These are phyloP conservation scores for Alternaria incomplexa DNA, from an alignment of 2,329 filamentous ascomycete species.

Conservation along the genomic window DNA sequence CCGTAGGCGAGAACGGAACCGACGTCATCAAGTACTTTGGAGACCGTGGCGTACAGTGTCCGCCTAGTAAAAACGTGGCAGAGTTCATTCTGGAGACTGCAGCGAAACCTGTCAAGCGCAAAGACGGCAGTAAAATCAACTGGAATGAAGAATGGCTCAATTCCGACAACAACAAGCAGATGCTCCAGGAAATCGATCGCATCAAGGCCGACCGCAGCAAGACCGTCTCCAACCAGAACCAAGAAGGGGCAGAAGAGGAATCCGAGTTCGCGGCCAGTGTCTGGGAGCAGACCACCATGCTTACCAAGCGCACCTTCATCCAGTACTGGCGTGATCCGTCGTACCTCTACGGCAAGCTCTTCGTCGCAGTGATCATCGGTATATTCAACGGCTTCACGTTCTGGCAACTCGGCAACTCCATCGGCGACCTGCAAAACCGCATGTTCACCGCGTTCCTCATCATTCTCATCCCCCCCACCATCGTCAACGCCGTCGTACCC, in stretches of 20 bases:
- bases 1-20: conserved; percentile 70
- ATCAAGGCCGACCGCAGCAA: conserved; percentile 66
- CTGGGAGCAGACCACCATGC: conserved; percentile 65
- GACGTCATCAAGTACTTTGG: conserved; percentile 72
- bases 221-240: conserved; percentile 41
- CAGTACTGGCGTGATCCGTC: conserved; percentile 79
- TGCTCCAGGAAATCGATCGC: conserved; percentile 69
- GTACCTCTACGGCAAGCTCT: conserved; percentile 79
- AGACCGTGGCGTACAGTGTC: conserved; percentile 69
- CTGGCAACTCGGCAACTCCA: conserved; percentile 69
- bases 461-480: conserved; percentile 66
- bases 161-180: conserved; percentile 64
- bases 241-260: conserved; percentile 29
- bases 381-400: conserved; percentile 84
- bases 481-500: conserved; percentile 76
- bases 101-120: conserved; percentile 60
- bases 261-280: conserved; percentile 71
- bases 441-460: conserved; percentile 75
- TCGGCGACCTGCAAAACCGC: conserved; percentile 75
- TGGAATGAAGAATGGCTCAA: conserved; percentile 79
- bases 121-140: conserved; percentile 64
- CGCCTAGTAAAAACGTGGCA: conserved; percentile 69
- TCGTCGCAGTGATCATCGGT: conserved; percentile 72
- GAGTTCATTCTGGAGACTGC: conserved; percentile 72
- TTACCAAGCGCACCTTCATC: conserved; percentile 73